These are phyloP conservation scores for Scytalidium lignicola DNA, from an alignment of 2,329 filamentous ascomycete species.

Conservation along the genomic window DNA sequence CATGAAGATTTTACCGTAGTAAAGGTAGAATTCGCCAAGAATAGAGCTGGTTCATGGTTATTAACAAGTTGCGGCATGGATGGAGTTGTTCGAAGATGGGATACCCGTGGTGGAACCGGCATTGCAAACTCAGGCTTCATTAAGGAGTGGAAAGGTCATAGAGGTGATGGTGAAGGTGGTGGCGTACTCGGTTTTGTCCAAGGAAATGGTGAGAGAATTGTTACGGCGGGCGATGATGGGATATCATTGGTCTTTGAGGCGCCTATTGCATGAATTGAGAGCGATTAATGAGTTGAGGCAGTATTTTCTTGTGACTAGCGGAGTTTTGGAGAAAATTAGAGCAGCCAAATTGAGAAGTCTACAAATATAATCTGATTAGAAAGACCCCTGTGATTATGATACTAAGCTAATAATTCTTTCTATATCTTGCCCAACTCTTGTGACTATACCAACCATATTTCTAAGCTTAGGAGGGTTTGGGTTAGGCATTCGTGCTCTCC, in stretches of 20 bases:
- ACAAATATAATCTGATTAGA: too few species aligned
- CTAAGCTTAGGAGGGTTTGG: too few species aligned
- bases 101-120: slow-evolving; percentile 63
- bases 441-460: too few species aligned
- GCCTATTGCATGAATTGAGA: slow-evolving; percentile 7
- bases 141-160: slow-evolving; percentile 86
- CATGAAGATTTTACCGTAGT: slow-evolving; percentile 89
- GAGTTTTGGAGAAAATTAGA: not conserved
- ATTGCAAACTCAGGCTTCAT: slow-evolving; percentile 65
- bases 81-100: slow-evolving; percentile 86
- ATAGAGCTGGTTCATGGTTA: slow-evolving; percentile 52
- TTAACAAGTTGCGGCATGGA: slow-evolving; percentile 90
- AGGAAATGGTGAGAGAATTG: slow-evolving; percentile 66
- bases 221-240: slow-evolving; percentile 88
- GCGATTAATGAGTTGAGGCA: not conserved
- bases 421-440: too few species aligned
- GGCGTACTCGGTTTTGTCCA: slow-evolving; percentile 91
- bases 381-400: too few species aligned
- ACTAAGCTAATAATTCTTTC: too few species aligned
- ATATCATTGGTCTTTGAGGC: slow-evolving; percentile 63
- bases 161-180: slow-evolving; percentile 78
- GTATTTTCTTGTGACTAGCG: not conserved
- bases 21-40: slow-evolving; percentile 79
- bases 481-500: too few species aligned
- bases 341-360: too few species aligned